Conservation (phyloP, 164 flowering plant genomes). For the Magnolia changhungtana region DNA sequence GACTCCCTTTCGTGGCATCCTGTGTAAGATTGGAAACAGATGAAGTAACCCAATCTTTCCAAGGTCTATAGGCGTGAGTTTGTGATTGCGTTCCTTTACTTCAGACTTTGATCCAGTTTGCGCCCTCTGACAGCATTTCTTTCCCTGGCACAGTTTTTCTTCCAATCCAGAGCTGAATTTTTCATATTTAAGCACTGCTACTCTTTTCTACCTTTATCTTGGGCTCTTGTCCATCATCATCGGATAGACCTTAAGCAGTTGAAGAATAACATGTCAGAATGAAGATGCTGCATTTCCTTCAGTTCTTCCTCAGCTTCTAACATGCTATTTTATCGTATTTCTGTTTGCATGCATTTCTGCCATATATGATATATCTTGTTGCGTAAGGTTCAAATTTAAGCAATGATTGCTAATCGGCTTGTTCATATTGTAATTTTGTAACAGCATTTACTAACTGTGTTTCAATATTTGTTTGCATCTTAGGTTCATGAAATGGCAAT, state of each 20-base stretch:
- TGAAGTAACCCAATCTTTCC: background rate
- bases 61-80: background rate
- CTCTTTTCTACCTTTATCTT: background rate
- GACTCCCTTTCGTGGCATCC: background rate
- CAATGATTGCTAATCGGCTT: background rate
- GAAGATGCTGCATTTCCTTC: background rate
- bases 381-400: background rate
- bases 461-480: slow-evolving; percentile 4
- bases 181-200: background rate
- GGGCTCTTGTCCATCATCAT: background rate
- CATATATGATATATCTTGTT: background rate
- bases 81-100: background rate
- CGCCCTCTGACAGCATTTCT: background rate
- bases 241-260: background rate
- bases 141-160: background rate
- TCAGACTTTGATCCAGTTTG: background rate
- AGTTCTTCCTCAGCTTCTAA: background rate
- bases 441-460: too few species aligned
- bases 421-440: background rate
- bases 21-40: too few species aligned
- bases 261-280: background rate
- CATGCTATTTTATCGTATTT: background rate
- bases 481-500: slow-evolving; percentile 99
- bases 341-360: background rate
- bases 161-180: background rate